Evolutionary conservation across 2,329 filamentous ascomycete species (phyloP).

Genomic region (Alternaria gansuensis): DNA sequence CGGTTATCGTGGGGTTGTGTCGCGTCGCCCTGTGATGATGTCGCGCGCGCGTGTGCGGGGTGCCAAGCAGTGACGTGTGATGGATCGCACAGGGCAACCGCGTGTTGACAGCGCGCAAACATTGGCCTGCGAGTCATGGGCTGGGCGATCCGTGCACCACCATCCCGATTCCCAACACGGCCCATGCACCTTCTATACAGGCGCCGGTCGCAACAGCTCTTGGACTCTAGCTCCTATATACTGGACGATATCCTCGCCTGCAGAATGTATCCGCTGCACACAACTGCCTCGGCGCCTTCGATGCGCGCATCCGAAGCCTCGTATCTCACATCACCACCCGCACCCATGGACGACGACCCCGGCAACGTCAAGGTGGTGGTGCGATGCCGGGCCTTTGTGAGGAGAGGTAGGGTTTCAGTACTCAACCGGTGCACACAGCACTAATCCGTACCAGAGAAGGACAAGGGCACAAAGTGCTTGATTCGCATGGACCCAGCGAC

Average conservation of each 20-base stretch:
- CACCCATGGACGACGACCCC: conserved; percentile 52
- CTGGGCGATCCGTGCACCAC: conserved; percentile 31
- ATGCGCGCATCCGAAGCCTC: conserved; percentile 54
- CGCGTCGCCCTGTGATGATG: conserved; percentile 31
- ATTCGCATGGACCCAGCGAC: conserved; percentile 90
- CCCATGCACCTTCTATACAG: conserved; percentile 48
- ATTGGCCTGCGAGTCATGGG: conserved; percentile 29
- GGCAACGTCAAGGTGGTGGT: conserved; percentile 64
- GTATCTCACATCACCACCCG: conserved; percentile 40
- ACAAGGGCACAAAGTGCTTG: conserved; percentile 82
- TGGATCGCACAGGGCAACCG: conserved; percentile 35
- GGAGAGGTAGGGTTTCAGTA: conserved; percentile 50
- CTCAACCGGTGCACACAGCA: conserved; percentile 2
- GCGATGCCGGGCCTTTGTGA: conserved; percentile 58
- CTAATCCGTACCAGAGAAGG: conserved; percentile 69
- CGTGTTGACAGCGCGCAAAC: conserved; percentile 43
- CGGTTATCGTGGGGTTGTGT: conserved; percentile 11
- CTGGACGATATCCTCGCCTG: conserved; percentile 40
- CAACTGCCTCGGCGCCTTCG: conserved; percentile 56
- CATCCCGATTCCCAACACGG: conserved; percentile 21
- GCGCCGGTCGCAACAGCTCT: conserved; percentile 38
- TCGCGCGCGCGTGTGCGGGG: conserved; percentile 26
- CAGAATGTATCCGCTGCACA: conserved; percentile 45
- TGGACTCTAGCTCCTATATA: conserved; percentile 34
- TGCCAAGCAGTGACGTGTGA: conserved; percentile 44